A percentile compares a stretch with the other conserved stretches of the same genome.
These are phyloP conservation scores for Elsinoe ampelina DNA, from an alignment of 2,329 filamentous ascomycete genomes.

Conservation along the genomic window DNA sequence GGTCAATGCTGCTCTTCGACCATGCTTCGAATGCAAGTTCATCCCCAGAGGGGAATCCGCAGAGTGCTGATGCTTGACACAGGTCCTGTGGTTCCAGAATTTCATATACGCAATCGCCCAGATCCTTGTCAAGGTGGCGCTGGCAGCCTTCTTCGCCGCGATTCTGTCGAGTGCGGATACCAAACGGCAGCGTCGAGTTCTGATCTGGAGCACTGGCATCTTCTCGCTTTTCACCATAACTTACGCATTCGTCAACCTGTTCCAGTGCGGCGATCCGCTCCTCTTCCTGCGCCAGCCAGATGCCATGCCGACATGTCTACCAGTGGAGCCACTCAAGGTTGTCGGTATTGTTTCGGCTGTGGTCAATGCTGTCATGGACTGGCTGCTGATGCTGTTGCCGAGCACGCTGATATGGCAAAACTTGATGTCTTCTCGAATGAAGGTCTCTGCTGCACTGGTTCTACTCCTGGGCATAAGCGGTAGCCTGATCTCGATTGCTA, in stretches of 20 bases:
- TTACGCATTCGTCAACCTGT: background rate
- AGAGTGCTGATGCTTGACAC: background rate
- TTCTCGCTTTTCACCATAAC: conserved; percentile 30
- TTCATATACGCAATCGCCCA: background rate
- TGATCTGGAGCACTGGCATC: conserved; percentile 19
- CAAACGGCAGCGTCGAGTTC: conserved; percentile 1
- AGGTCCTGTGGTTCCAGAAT: background rate
- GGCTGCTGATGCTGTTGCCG: background rate
- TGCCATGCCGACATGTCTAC: too few relatives aligned
- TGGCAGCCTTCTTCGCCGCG: background rate
- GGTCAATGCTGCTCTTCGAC: too few relatives aligned
- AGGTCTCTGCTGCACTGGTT: background rate
- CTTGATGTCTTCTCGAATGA: background rate
- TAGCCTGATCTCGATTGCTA: background rate
- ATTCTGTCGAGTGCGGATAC: background rate
- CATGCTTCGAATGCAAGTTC: too few relatives aligned
- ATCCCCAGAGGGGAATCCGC: too few relatives aligned
- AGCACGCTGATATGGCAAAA: background rate
- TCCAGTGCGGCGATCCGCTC: background rate
- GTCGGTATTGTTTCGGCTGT: background rate
- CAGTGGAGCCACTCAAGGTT: too few relatives aligned
- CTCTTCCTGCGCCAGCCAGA: too few relatives aligned
- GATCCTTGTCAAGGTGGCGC: background rate
- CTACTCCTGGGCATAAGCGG: background rate
- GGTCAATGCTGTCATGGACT: background rate